Base-by-base conservation (phyloP, 192 early-diverging fungal genomes). In the Coemansia asiatica region DNA sequence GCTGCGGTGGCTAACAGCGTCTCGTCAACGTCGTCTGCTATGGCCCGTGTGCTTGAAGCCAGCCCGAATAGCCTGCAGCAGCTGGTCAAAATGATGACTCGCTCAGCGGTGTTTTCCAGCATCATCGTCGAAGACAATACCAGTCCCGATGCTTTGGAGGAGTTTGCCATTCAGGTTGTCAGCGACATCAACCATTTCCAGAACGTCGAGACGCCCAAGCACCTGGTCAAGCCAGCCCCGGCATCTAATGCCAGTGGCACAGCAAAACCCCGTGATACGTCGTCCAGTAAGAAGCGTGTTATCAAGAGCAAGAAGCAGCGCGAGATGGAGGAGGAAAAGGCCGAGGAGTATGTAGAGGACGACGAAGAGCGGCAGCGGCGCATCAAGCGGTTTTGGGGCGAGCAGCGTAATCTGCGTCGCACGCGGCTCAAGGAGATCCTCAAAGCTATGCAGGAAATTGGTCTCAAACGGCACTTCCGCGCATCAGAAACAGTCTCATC, bases 361-460 rank as follows among this genome's bases (percentile, higher is more conserved):
- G 79, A 76, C 25, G 74, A 82, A 47, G 79, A 82, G 71, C 64
- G 74, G 4, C 79, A 82, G 67, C 55, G 61, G 22, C 48, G 36
- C 16, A 61, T 73, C 6, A 38, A 56, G 60, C 69, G 60, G 61
- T 82, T 82, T 74, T 82, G 79, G 79, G 79, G 74, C 67, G 74
- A 82, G 56, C 79, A 82, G 74, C 73, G 75, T 61, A 75, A 82
- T 54, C 64, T 76, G 40, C 73, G 75, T 0, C 79, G 75, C 55
- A 73, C 73, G 67, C 67, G 73, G 0, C 64, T 82, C 16, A 76
- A 73, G 67, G 79, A 82, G 51, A 82, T 82, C 23, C 69, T 82
- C 25, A 61, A 60, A 49, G 74, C 47, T 0, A 27, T 82, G 70
- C 70, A 76, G 53, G 71, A 76, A 6, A 25, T 82, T 15, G 79